Percentiles rank a stretch among this genome's conserved stretches.
phyloP scores from a whole-genome alignment of 805 yeast genomes.

The Metschnikowia similis region DNA sequence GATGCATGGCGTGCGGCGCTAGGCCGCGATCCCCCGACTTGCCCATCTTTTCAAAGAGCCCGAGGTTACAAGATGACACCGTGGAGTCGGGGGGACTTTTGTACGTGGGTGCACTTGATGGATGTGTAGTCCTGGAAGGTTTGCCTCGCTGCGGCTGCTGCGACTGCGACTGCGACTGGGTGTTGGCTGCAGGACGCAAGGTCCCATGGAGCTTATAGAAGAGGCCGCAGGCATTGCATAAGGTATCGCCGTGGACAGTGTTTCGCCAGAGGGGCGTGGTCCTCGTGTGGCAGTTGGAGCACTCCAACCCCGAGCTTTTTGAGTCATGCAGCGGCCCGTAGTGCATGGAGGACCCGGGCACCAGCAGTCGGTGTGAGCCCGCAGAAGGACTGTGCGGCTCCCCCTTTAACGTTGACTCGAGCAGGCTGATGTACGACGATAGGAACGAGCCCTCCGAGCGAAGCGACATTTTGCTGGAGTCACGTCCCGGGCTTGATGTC shows the following conservation, averaged over 20 bases:
- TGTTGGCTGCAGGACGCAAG: constrained; percentile 35
- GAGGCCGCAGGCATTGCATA: constrained; percentile 45
- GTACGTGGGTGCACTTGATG: background rate
- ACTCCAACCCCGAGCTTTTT: constrained; percentile 24
- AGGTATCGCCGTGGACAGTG: constrained; percentile 37
- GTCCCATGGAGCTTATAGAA: constrained; percentile 44
- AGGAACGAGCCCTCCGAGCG: constrained; percentile 22
- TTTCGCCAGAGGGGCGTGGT: constrained; percentile 46
- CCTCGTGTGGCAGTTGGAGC: constrained; percentile 41
- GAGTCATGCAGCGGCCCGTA: constrained; percentile 3
- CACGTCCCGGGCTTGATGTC: background rate
- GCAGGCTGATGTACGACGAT: constrained; percentile 35
- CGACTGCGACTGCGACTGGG: background rate
- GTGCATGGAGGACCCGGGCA: constrained; percentile 9
- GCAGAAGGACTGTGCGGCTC: constrained; percentile 17
- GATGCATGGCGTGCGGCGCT: background rate
- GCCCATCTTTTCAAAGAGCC: constrained; percentile 9
- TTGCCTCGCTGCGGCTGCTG: background rate
- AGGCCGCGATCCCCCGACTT: background rate
- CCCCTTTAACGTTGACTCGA: constrained; percentile 33
- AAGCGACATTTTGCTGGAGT: background rate
- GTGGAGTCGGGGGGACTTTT: constrained; percentile 6
- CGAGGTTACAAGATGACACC: constrained; percentile 10
- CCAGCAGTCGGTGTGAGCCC: background rate
- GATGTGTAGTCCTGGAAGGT: background rate